Percentiles rank a stretch among this genome's conserved stretches.
phyloP scores from a whole-genome alignment of 129 eudicot genomes.

The Flaveria bidentis region DNA sequence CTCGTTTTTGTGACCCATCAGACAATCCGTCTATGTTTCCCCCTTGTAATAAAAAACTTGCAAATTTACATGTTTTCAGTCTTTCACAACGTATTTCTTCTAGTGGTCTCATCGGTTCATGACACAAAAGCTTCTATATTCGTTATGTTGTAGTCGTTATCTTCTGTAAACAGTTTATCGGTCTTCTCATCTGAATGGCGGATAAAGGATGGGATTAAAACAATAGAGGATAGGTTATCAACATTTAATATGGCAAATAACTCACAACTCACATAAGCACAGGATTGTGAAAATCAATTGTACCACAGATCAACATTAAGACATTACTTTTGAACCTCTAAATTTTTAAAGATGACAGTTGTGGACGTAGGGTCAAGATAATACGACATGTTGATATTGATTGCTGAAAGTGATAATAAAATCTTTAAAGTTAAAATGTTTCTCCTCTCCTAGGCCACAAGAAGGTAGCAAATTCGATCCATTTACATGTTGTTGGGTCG shows the following conservation, averaged over 20 bases:
- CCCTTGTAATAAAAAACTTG: background rate
- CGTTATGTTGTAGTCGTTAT: background rate
- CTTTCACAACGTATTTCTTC: background rate
- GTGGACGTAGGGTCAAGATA: background rate
- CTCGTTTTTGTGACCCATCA: background rate
- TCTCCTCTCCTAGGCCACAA: background rate
- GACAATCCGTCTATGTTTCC: background rate
- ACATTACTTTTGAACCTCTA: background rate
- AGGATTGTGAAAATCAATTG: background rate
- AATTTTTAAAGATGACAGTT: background rate
- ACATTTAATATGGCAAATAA: constrained; percentile 9
- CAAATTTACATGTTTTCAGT: background rate
- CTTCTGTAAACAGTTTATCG: constrained; percentile 3
- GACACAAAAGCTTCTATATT: background rate
- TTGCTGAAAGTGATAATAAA: background rate
- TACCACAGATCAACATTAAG: background rate
- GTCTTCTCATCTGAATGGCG: constrained; percentile 25
- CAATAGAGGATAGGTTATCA: background rate
- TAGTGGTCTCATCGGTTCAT: background rate
- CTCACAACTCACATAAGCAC: background rate
- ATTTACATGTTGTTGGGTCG: background rate
- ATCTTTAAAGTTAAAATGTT: background rate
- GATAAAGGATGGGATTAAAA: background rate
- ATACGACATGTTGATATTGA: background rate
- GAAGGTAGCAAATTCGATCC: background rate